Base-by-base conservation (phyloP, 441 rosid species). In the Corymbia citriodora region DNA sequence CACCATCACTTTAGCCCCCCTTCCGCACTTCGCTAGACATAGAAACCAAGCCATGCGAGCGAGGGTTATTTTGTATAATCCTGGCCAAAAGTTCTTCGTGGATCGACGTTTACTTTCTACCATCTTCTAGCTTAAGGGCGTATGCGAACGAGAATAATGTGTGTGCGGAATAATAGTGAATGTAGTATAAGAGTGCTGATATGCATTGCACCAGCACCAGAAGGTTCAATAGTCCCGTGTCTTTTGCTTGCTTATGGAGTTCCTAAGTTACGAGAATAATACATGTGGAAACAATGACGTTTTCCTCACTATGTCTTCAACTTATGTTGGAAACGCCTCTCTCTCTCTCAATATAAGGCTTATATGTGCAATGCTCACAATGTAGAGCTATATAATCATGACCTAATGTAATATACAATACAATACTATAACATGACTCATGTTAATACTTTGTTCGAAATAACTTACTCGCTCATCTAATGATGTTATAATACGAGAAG, bases 1-100 rank as follows among this genome's bases (percentile, higher is more conserved):
- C 91, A 83, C 40, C 95, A 94, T 88, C 92, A 93, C 90, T 87
- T 74, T 48, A 48, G 4, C 33, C 55, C 91, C 15, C 92, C 89
- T 72, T 10, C 49, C 45, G 83, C 4, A 7, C 27, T 15, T 19
- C 29, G 82, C 82, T 36, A 5, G 83, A 49, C 83, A 40, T 21
- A 11, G 83, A 74, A 40, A 70, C 48, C 48, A 36, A 40, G 21
- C 83, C 21, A 13, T 11, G 50, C 15, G 83, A 74, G 50, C 11
- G 83, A 21, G 83, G 83, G 27, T 40, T 36, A 74, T 40, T 74
- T 4, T n/a, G 11, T 40, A 74, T 74, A 40, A 40, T 11, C 50
- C 50, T 74, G 12, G 49, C 82, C 40, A 19, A 72, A 40, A 72
- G 49, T 36, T 72, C 82, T 72, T 10, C 21, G 49, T 40, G 49